These are phyloP conservation scores for Ambrosiella xylebori DNA, from an alignment of 2,329 filamentous ascomycete genomes.

Conservation along the genomic window DNA sequence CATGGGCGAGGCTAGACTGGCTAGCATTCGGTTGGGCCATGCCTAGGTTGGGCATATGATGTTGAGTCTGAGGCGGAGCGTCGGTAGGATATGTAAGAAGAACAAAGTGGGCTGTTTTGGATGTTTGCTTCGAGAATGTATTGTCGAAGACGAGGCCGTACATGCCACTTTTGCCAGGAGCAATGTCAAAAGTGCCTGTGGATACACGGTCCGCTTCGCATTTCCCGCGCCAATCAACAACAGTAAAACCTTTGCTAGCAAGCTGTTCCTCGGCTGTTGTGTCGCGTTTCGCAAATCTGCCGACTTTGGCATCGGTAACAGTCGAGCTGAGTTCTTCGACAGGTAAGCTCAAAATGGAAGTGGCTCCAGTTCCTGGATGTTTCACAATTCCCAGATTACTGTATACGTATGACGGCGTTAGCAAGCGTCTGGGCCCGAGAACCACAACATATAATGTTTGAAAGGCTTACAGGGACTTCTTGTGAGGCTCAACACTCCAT, in stretches of 20 bases:
- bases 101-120: conserved; percentile 89
- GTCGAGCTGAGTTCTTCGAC: conserved; percentile 28
- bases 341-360: conserved; percentile 28
- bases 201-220: conserved; percentile 93
- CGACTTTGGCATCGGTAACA: conserved; percentile 27
- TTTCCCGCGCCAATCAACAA: conserved; percentile 77
- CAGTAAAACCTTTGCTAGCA: conserved; percentile 48
- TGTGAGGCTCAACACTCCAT: conserved; percentile 94
- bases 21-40: conserved; percentile 22
- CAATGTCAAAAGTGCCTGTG: conserved; percentile 74
- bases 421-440: conserved; percentile 14
- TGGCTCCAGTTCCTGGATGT: conserved; percentile 60
- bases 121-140: conserved; percentile 88
- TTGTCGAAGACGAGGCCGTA: conserved; percentile 97
- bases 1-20: conserved; percentile 33
- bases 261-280: conserved; percentile 45
- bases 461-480: conserved; percentile 67
- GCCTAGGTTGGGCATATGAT: conserved; percentile 44
- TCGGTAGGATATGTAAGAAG: conserved; percentile 84
- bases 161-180: conserved; percentile 62
- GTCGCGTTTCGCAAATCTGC: conserved; percentile 38
- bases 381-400: conserved; percentile 94
- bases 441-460: neutral
- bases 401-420: neutral
- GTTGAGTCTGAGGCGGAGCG: conserved; percentile 55